These are phyloP conservation scores for Xylariales sp. DNA, from an alignment of 2,329 filamentous ascomycete genomes.

Conservation along the genomic window DNA sequence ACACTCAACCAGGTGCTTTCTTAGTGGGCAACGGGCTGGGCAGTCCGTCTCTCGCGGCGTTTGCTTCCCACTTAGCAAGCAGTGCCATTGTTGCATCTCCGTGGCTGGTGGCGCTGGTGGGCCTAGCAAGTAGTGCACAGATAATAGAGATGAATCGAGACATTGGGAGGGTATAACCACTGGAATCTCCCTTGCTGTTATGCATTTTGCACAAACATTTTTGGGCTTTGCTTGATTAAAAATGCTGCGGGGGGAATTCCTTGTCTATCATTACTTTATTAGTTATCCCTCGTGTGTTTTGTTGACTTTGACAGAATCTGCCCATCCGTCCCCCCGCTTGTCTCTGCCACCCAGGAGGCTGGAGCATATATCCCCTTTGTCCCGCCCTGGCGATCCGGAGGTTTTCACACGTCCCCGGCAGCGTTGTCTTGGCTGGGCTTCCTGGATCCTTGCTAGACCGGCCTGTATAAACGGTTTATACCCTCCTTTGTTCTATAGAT, in stretches of 20 bases:
- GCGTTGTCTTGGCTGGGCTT: constrained; percentile 5
- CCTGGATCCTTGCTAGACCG: constrained; percentile 1
- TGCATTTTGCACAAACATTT: constrained; percentile 24
- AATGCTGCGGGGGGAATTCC: constrained; percentile 7
- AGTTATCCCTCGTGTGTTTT: constrained; percentile 7
- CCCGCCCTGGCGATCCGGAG: constrained; percentile 7
- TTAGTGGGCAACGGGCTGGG: too few species aligned
- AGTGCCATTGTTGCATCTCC: constrained; percentile 4
- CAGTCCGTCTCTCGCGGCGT: too few species aligned
- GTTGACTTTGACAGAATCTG: constrained; percentile 6
- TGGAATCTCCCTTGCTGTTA: constrained; percentile 26
- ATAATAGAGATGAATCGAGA: constrained; percentile 17
- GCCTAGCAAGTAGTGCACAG: constrained; percentile 16
- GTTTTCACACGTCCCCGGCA: constrained; percentile 1
- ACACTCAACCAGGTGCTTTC: too few species aligned
- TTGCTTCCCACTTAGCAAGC: constrained; percentile 3
- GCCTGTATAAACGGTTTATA: constrained; percentile 6
- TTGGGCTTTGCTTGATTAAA: constrained; percentile 11
- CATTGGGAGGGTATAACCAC: constrained; percentile 10
- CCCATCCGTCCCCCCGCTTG: constrained; percentile 2
- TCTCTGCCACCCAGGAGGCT: not conserved
- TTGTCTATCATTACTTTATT: constrained; percentile 8
- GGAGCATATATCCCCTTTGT: constrained; percentile 7
- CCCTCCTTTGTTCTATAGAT: constrained; percentile 6
- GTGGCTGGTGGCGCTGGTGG: constrained; percentile 8